Evolutionary conservation across 495 filamentous ascomycete genomes (phyloP).

Genomic region (Amniculicola lignicola): DNA sequence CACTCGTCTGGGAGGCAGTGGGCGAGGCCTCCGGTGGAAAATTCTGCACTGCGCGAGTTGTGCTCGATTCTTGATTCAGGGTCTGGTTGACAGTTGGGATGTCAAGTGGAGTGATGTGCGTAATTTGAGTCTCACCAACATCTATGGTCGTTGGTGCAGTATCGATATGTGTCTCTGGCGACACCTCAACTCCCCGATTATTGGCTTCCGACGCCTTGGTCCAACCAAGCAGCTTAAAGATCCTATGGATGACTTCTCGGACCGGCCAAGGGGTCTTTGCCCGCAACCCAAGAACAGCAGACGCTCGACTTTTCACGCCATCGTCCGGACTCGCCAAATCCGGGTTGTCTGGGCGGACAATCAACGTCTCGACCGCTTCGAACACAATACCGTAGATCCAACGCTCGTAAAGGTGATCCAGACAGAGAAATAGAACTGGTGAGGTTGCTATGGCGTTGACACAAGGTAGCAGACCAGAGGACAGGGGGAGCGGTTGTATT

Average conservation of each 20-base stretch:
- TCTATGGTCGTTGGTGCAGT: no score
- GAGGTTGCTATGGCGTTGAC: constrained; percentile 8
- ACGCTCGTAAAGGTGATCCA: constrained; percentile 12
- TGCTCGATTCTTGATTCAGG: no score
- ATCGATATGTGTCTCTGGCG: no score
- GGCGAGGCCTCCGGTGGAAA: constrained; percentile 13
- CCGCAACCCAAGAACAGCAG: constrained; percentile 2
- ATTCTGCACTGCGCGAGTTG: no score
- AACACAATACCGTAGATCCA: constrained; percentile 14
- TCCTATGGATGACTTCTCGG: constrained; percentile 3
- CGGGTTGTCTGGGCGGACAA: constrained; percentile 13
- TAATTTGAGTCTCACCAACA: constrained; percentile 4
- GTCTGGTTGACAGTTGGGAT: no score
- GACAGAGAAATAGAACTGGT: constrained; percentile 20
- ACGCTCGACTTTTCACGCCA: constrained; percentile 3
- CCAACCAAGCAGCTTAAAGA: constrained; percentile 20
- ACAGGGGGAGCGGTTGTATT: constrained; percentile 4
- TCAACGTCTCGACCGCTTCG: constrained; percentile 18
- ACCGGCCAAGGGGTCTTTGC: constrained; percentile 1
- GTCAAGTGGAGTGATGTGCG: constrained; percentile 12
- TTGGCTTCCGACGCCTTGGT: no score
- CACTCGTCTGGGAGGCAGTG: constrained; percentile 25
- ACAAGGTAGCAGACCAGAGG: neutral
- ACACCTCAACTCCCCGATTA: no score
- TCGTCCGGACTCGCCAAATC: constrained; percentile 13